Percentiles rank a stretch among this genome's conserved stretches.
phyloP scores from a whole-genome alignment of 139 green algal species.

The Chlamydomonas sp. region DNA sequence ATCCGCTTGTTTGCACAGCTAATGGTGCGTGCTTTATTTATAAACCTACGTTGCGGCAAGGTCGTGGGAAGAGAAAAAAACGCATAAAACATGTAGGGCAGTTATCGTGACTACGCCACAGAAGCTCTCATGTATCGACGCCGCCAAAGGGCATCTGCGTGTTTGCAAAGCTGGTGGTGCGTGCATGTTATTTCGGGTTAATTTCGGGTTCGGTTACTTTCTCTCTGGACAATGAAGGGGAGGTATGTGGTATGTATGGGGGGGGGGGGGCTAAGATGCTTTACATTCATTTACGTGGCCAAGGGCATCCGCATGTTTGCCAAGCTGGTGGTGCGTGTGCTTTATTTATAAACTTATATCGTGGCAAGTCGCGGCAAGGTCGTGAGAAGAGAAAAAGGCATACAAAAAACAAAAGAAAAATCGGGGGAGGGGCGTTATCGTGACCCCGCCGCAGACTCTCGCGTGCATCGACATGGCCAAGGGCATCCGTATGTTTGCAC shows the following conservation, averaged over 20 bases:
- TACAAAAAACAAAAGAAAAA: no score
- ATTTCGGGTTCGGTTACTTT: no score
- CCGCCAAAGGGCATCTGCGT: slow-evolving; percentile 18
- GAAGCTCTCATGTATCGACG: slow-evolving; percentile 81
- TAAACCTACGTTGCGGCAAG: no score
- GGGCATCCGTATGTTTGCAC: slow-evolving; percentile 97
- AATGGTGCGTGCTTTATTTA: slow-evolving; percentile 22
- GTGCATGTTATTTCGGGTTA: no score
- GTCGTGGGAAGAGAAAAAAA: no score
- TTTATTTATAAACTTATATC: no score
- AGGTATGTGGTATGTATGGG: no score
- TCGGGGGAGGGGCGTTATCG: slow-evolving; percentile 94
- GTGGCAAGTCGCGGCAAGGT: no score
- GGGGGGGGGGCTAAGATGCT: no score
- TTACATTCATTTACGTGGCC: slow-evolving; percentile 98
- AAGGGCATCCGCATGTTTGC: slow-evolving; percentile 99
- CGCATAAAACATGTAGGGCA: no score
- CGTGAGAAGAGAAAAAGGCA: no score
- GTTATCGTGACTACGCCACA: slow-evolving; percentile 98
- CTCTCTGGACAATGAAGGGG: no score
- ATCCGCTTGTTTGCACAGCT: slow-evolving; percentile 98
- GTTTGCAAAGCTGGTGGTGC: slow-evolving; percentile 43
- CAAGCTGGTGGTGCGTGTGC: slow-evolving; percentile 55
- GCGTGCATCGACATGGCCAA: slow-evolving; percentile 99
- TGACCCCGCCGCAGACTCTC: slow-evolving; percentile 96